A percentile compares a stretch with the other conserved stretches of the same genome.
Conservation (phyloP, 129 eudicot genomes). For the Artemisia tridentata region DNA sequence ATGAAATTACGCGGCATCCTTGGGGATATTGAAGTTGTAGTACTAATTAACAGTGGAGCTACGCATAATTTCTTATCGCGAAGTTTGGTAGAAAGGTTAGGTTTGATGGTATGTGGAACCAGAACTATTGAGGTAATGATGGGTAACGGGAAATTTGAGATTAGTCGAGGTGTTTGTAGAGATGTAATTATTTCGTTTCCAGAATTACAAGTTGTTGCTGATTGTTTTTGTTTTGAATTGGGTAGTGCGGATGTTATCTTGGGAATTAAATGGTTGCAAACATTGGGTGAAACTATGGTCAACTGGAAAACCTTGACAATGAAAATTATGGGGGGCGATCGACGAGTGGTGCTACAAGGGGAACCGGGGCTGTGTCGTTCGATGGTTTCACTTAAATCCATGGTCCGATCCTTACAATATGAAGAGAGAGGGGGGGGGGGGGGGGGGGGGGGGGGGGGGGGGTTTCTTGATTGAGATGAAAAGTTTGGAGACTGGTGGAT, state of each 20-base stretch:
- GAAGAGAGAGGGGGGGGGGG: too few species aligned
- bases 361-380: neutral
- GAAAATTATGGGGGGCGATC: neutral
- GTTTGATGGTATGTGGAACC: neutral
- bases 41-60: neutral
- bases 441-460: too few species aligned
- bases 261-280: neutral
- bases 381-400: neutral
- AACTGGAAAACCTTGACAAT: neutral
- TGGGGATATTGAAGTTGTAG: neutral
- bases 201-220: neutral
- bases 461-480: neutral
- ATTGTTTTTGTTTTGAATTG: neutral
- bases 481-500: neutral
- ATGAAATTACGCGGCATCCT: neutral
- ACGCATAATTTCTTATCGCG: neutral
- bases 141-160: neutral
- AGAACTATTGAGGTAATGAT: neutral
- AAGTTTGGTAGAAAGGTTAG: neutral
- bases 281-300: neutral
- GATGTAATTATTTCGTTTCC: neutral
- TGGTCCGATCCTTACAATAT: neutral
- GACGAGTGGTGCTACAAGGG: neutral
- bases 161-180: neutral
- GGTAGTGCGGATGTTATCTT: neutral